Conservation (phyloP, 2,329 filamentous ascomycete species). For the Arthroderma sp. region DNA sequence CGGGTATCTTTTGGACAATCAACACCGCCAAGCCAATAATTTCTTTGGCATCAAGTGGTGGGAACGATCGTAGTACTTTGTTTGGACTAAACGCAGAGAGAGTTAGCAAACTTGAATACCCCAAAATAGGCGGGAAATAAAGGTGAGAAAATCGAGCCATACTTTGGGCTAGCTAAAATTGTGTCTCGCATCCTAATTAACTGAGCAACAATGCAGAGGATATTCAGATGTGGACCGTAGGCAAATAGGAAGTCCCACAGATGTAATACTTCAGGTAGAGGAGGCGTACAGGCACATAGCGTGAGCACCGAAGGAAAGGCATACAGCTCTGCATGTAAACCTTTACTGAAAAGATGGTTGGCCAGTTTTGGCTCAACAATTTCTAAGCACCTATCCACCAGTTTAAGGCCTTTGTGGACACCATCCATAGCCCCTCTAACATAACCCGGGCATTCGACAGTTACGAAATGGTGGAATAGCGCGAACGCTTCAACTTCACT, state of each 20-base stretch:
- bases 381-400: constrained; percentile 83
- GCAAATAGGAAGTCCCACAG: constrained; percentile 97
- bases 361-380: constrained; percentile 85
- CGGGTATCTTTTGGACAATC: constrained; percentile 79
- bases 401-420: constrained; percentile 77
- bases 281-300: constrained; percentile 88
- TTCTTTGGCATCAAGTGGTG: constrained; percentile 66
- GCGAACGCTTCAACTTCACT: constrained; percentile 93
- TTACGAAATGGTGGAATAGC: constrained; percentile 77
- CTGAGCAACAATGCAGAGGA: constrained; percentile 92
- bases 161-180: constrained; percentile 75
- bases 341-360: constrained; percentile 69
- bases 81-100: constrained; percentile 55
- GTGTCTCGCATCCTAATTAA: constrained; percentile 76
- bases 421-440: constrained; percentile 94
- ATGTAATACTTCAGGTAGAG: constrained; percentile 78
- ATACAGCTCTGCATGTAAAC: constrained; percentile 85
- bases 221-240: constrained; percentile 87
- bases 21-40: constrained; percentile 76
- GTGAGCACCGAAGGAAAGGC: constrained; percentile 92
- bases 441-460: constrained; percentile 79
- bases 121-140: neutral
- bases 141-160: constrained; percentile 17
- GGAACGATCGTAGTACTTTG: constrained; percentile 78
- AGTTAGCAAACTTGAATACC: constrained; percentile 2